A percentile compares a stretch with the other conserved stretches of the same genome.
Conservation (phyloP, 768 basidiomycete genomes). For the Russula olivacea region DNA sequence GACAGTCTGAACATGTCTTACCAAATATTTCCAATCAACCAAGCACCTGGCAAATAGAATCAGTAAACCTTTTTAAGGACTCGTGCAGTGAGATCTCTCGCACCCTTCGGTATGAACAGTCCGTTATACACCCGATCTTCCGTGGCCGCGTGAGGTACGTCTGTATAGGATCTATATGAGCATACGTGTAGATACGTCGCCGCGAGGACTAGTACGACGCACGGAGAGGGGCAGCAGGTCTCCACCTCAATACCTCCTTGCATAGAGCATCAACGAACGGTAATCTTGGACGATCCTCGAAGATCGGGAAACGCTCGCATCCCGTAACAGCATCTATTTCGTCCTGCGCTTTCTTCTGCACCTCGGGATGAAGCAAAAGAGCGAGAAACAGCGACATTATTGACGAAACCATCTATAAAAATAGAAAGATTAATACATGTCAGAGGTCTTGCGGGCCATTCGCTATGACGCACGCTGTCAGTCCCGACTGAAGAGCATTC, state of each 20-base stretch:
- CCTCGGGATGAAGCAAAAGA: conserved; percentile 4
- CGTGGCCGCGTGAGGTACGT: conserved; percentile 1
- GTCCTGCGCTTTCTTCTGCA: conserved; percentile 14
- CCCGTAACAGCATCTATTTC: conserved; percentile 13
- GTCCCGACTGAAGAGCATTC: background rate
- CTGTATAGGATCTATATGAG: background rate
- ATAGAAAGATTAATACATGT: background rate
- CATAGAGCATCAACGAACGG: conserved; percentile 18
- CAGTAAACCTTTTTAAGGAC: background rate
- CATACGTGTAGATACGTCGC: no score
- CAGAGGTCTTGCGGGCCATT: background rate
- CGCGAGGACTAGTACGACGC: background rate
- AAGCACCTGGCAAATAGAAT: background rate
- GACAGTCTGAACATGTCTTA: background rate
- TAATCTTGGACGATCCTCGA: conserved; percentile 10
- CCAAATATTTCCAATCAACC: background rate
- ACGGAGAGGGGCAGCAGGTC: background rate
- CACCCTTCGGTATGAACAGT: conserved; percentile 19
- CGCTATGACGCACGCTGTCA: background rate
- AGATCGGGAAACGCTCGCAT: conserved; percentile 8
- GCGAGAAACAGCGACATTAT: conserved; percentile 2
- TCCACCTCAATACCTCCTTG: conserved; percentile 13
- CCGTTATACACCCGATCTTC: conserved; percentile 13
- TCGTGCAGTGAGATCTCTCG: background rate
- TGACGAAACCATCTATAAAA: background rate